Evolutionary conservation across 768 basidiomycete species (phyloP).

Genomic region (Suillus fuscotomentosus): DNA sequence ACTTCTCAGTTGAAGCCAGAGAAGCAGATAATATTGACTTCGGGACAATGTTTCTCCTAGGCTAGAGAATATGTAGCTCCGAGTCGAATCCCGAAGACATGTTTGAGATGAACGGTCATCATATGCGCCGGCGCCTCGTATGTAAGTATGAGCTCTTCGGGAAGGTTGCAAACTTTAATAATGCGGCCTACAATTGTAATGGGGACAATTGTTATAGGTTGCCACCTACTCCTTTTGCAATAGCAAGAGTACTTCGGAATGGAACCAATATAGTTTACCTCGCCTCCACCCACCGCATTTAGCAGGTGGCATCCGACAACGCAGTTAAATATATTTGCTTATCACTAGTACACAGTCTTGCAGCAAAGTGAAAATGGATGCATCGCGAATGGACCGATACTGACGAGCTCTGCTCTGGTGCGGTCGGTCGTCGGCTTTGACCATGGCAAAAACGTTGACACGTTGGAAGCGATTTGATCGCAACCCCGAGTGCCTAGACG

Average conservation of each 20-base stretch:
- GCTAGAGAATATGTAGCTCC: neutral
- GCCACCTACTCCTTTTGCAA: neutral
- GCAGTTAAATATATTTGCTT: neutral
- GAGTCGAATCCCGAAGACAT: conserved; percentile 5
- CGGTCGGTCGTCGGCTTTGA: neutral
- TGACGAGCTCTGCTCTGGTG: neutral
- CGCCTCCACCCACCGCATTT: neutral
- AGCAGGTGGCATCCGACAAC: neutral
- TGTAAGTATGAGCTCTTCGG: conserved; percentile 10
- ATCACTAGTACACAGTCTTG: neutral
- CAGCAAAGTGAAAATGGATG: neutral
- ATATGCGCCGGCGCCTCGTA: conserved; percentile 8
- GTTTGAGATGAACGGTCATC: neutral
- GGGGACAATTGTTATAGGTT: neutral
- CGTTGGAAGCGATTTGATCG: conserved; percentile 5
- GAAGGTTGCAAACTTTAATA: conserved; percentile 7
- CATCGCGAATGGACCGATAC: neutral
- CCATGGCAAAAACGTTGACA: conserved; percentile 1
- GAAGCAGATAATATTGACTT: conserved; percentile 8
- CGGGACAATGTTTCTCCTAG: conserved; percentile 9
- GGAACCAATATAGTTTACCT: neutral
- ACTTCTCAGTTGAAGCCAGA: conserved; percentile 5
- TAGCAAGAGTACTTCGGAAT: neutral
- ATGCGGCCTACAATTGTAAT: neutral
- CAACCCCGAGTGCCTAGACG: neutral